A percentile compares a stretch with the other conserved stretches of the same genome.
phyloP scores from a whole-genome alignment of 441 rosid genomes.

The Eutrema salsugineum region DNA sequence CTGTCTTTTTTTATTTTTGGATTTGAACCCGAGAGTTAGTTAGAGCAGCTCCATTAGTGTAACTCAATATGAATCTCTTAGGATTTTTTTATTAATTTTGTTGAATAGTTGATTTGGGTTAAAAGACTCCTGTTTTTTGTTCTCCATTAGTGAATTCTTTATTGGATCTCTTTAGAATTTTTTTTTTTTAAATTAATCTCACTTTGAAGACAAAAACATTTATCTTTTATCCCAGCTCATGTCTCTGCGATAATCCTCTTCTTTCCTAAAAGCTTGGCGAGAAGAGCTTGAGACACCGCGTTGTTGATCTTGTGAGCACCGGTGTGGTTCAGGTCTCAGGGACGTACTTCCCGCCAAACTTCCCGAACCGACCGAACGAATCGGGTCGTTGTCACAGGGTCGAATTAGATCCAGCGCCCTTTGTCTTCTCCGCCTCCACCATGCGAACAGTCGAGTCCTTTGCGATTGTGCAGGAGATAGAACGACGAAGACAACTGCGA shows the following conservation, averaged over 20 bases:
- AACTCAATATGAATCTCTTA: too few relatives aligned
- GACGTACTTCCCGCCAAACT: slow-evolving; percentile 89
- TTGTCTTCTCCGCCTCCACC: slow-evolving; percentile 27
- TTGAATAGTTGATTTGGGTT: too few relatives aligned
- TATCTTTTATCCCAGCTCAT: too few relatives aligned
- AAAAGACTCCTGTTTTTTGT: too few relatives aligned
- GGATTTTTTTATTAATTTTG: too few relatives aligned
- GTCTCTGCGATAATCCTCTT: slow-evolving; percentile 85
- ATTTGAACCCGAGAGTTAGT: too few relatives aligned
- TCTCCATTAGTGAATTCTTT: too few relatives aligned
- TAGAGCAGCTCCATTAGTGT: too few relatives aligned
- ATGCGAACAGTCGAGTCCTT: slow-evolving; percentile 34
- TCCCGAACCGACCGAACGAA: slow-evolving; percentile 82
- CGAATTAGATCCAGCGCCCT: slow-evolving; percentile 38
- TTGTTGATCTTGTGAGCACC: slow-evolving; percentile 97
- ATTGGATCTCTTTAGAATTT: too few relatives aligned
- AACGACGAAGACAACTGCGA: slow-evolving; percentile 5
- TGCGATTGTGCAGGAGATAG: slow-evolving; percentile 45
- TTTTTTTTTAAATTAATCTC: too few relatives aligned
- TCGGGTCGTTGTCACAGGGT: slow-evolving; percentile 63
- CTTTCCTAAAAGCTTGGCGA: slow-evolving; percentile 85
- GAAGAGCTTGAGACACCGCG: slow-evolving; percentile 84
- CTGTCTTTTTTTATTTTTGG: too few relatives aligned
- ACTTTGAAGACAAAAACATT: too few relatives aligned
- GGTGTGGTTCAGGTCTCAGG: slow-evolving; percentile 91